Evolutionary conservation across 2,329 filamentous ascomycete genomes (phyloP), one percentile per base, ranked within the genome.

Genomic region (Trichophyton schoenleinii): DNA sequence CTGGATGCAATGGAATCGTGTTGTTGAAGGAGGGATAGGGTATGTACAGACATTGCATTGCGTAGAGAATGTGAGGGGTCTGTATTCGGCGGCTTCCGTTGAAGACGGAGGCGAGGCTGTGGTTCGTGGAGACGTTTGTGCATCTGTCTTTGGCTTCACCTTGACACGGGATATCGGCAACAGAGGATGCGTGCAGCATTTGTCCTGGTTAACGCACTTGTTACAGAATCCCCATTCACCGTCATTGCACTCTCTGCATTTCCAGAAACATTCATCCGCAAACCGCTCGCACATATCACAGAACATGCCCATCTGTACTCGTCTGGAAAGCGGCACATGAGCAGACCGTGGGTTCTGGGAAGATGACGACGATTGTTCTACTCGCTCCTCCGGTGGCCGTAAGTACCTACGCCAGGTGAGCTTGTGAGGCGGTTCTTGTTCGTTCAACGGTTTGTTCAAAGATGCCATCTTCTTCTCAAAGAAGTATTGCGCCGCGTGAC

Each of bases 161-260:
- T 76, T 72, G 52, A 82, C 79, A 66, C 90, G 87, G 0, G 85
- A 83, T 52, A 95, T 77, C 0, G 91, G 89, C 0, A 95, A 77
- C 0, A 97, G 79, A 5, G 87, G 80, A 69, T 97, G 92, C 0
- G 86, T 88, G 73, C 92, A 97, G 63, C 85, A 87, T 63, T 81
- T 81, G 15, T 89, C 91, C 71, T 87, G 85, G 63, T 92, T 91
- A 34, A 96, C 89, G 66, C 92, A 97, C 63, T 81, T 77, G 67
- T 91, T 90, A 74, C 92, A 97, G 71, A 89, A 96, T 0, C 92
- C 92, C 91, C 91, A 97, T 69, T 95, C 91, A 3, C 90, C 92
- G 64, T 94, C 85, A 68, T 96, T 96, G 75, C 92, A 97, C 28
- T 81, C 72, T 63, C 87, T 84, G 72, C 92, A 97, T 64, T 88